Conservation (phyloP, 2,329 filamentous ascomycete genomes). For the Penicillium sp. region DNA sequence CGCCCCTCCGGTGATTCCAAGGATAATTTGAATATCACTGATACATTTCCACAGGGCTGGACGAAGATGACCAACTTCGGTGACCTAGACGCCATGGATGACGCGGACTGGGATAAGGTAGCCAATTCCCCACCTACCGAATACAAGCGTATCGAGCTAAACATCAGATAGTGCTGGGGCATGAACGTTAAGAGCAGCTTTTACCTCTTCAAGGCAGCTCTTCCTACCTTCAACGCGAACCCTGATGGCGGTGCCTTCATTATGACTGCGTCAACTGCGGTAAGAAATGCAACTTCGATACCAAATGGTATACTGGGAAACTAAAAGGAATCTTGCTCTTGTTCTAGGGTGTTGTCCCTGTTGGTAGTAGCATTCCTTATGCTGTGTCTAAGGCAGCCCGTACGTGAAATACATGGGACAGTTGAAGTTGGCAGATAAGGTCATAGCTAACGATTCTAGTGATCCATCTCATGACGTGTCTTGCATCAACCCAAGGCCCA, state of each 20-base stretch:
- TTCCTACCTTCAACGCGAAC: constrained; percentile 64
- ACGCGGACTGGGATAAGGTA: constrained; percentile 68
- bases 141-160: background rate
- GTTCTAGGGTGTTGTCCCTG: constrained; percentile 51
- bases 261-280: constrained; percentile 66
- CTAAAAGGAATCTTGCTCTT: background rate
- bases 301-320: background rate
- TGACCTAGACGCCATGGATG: constrained; percentile 61
- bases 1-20: too few relatives aligned
- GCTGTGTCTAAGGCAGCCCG: constrained; percentile 77
- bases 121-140: background rate
- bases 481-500: constrained; percentile 65
- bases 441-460: constrained; percentile 37
- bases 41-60: constrained; percentile 55
- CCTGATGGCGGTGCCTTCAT: constrained; percentile 66
- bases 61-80: constrained; percentile 62
- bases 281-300: constrained; percentile 32
- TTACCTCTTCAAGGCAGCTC: constrained; percentile 60
- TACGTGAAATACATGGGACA: constrained; percentile 20
- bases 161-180: constrained; percentile 56
- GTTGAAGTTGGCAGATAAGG: background rate
- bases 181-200: constrained; percentile 64
- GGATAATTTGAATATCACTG: background rate
- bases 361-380: constrained; percentile 69
- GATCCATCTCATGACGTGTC: constrained; percentile 67